A percentile compares a stretch with the other conserved stretches of the same genome.
These are phyloP conservation scores for Apiotrichum gamsii DNA, from an alignment of 1,284 basidiomycete genomes.

Conservation along the genomic window DNA sequence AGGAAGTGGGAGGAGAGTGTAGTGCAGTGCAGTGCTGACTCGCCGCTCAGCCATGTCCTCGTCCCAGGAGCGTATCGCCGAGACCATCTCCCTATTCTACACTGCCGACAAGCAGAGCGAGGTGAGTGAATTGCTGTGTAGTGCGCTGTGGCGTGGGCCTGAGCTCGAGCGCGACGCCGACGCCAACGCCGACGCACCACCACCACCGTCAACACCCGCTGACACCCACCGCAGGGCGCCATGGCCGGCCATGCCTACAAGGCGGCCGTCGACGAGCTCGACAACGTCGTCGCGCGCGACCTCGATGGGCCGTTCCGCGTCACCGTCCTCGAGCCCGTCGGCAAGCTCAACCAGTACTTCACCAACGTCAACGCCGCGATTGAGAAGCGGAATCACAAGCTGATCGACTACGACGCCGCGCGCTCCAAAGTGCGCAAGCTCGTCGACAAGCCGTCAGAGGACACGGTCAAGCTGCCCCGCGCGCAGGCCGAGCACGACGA, in stretches of 20 bases:
- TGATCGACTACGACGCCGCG: slow-evolving; percentile 92
- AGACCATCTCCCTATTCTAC: slow-evolving; percentile 92
- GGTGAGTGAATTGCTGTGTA: slow-evolving; percentile 24
- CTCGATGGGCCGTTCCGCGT: slow-evolving; percentile 89
- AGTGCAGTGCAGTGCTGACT: too few species aligned
- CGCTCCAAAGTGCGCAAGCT: slow-evolving; percentile 82
- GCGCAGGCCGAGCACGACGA: slow-evolving; percentile 94
- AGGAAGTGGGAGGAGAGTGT: too few species aligned
- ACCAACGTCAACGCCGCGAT: slow-evolving; percentile 92
- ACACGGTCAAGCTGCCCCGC: slow-evolving; percentile 83
- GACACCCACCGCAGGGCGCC: slow-evolving; percentile 56
- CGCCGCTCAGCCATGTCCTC: slow-evolving; percentile 73
- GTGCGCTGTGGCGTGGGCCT: too few species aligned
- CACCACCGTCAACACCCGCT: too few species aligned
- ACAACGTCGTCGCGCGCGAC: slow-evolving; percentile 75
- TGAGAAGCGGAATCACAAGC: slow-evolving; percentile 92
- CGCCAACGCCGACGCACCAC: too few species aligned
- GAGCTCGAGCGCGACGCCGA: too few species aligned
- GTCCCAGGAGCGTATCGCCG: slow-evolving; percentile 87
- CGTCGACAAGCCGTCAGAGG: slow-evolving; percentile 88
- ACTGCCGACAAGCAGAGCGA: slow-evolving; percentile 76
- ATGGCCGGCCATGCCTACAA: slow-evolving; percentile 98
- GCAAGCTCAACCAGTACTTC: slow-evolving; percentile 94
- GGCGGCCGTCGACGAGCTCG: slow-evolving; percentile 87
- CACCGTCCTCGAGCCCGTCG: slow-evolving; percentile 88